Conservation (phyloP, 345 rosid species). For the Limnanthes douglasii region DNA sequence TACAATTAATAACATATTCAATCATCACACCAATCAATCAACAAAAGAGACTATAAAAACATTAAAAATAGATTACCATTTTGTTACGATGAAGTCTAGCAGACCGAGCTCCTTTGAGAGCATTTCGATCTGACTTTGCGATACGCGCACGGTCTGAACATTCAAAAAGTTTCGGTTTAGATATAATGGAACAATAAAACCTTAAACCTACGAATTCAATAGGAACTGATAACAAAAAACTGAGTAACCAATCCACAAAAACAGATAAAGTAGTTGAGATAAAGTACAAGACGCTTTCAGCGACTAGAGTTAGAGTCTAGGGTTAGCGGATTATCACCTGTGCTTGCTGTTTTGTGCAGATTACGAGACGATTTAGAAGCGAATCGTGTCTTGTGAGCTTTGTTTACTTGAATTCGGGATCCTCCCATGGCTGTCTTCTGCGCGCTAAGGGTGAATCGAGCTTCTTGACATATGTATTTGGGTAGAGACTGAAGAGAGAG, state of each 20-base stretch:
- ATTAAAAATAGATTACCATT: conserved; percentile 46
- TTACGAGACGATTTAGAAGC: conserved; percentile 69
- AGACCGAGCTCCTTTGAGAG: conserved; percentile 46
- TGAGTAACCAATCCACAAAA: no score
- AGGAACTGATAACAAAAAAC: no score
- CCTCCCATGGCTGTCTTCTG: conserved; percentile 43
- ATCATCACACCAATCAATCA: not conserved
- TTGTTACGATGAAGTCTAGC: conserved; percentile 66
- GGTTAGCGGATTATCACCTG: conserved; percentile 23
- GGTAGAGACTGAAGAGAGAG: no score
- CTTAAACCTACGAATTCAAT: no score
- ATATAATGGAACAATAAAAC: not conserved
- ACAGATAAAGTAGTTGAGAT: no score
- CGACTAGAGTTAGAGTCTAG: not conserved
- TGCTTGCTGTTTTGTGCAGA: conserved; percentile 46
- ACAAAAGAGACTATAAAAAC: no score
- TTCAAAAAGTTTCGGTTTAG: not conserved
- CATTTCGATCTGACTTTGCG: conserved; percentile 46
- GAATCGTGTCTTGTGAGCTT: conserved; percentile 73
- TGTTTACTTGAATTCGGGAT: conserved; percentile 69
- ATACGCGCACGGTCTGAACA: conserved; percentile 41
- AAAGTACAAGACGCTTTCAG: not conserved
- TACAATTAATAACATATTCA: no score
- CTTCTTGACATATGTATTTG: no score
- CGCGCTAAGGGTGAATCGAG: no score